Percentiles rank a stretch among this genome's conserved stretches.
Evolutionary conservation across 352 stramenopile species (phyloP).

Genomic region (Phytopythium boreale): DNA sequence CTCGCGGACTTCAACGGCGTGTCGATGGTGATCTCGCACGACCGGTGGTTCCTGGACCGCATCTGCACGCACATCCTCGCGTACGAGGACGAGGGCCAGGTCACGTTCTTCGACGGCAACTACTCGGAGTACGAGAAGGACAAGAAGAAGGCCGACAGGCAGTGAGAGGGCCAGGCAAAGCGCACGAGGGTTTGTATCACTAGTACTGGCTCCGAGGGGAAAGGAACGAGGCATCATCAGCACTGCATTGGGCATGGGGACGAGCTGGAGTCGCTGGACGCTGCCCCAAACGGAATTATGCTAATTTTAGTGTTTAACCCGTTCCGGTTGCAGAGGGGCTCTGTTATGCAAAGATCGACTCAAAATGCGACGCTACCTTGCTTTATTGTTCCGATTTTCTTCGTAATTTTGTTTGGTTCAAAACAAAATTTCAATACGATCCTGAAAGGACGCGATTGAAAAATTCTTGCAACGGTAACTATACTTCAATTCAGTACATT

Average conservation of each 20-base stretch:
- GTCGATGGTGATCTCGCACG: slow-evolving; percentile 94
- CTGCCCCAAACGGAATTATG: too few relatives aligned
- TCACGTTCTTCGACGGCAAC: slow-evolving; percentile 85
- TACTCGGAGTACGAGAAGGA: slow-evolving; percentile 86
- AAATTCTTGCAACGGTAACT: too few relatives aligned
- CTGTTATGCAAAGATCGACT: too few relatives aligned
- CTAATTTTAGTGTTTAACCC: too few relatives aligned
- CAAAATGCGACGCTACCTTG: too few relatives aligned
- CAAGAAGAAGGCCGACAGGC: slow-evolving; percentile 27
- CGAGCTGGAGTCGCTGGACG: too few relatives aligned
- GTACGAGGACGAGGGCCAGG: slow-evolving; percentile 70
- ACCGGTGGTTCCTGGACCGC: slow-evolving; percentile 95
- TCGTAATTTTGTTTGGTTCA: neutral
- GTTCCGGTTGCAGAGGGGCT: too few relatives aligned
- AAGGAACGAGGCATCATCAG: neutral
- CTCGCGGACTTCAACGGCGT: slow-evolving; percentile 89
- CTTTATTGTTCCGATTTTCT: too few relatives aligned
- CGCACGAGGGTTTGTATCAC: neutral
- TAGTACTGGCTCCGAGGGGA: neutral
- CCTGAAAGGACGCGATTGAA: neutral
- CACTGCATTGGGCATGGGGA: neutral
- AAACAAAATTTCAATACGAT: neutral
- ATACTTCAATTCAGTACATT: neutral
- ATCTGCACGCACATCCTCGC: slow-evolving; percentile 87
- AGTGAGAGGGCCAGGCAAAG: neutral